Percentiles rank a stretch among this genome's conserved stretches.
phyloP scores from a whole-genome alignment of 208 protist genomes.

The Trichomonas gallinae region DNA sequence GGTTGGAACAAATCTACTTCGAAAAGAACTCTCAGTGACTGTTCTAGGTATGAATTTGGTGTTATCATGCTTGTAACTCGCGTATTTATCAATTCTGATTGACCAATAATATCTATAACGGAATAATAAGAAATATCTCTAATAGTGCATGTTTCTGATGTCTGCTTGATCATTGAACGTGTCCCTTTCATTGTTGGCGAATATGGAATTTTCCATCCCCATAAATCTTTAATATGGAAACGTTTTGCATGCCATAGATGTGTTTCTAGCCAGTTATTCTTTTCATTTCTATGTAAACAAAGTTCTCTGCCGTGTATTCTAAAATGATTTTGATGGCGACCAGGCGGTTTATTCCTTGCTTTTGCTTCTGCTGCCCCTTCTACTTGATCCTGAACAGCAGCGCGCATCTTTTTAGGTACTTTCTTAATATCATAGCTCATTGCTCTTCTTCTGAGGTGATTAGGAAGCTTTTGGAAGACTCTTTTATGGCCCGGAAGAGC shows the following conservation, averaged over 20 bases:
- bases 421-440: conserved; percentile 25
- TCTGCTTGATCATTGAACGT: background rate
- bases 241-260: conserved; percentile 38
- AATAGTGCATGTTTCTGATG: conserved; percentile 7
- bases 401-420: background rate
- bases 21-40: background rate
- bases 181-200: conserved; percentile 24
- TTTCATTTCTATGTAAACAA: background rate
- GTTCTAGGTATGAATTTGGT: background rate
- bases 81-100: background rate
- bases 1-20: background rate
- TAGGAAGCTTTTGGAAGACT: conserved; percentile 24
- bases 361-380: background rate
- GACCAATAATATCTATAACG: conserved; percentile 19
- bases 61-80: background rate
- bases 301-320: background rate
- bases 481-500: background rate
- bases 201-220: conserved; percentile 27
- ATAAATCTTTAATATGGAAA: conserved; percentile 34
- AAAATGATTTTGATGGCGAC: background rate
- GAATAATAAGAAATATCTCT: conserved; percentile 21
- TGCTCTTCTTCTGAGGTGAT: conserved; percentile 25
- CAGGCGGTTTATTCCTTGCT: conserved; percentile 8
- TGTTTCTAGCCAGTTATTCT: conserved; percentile 28
- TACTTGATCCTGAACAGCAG: background rate